Evolutionary conservation across 805 yeast genomes (phyloP).

Genomic region (Komagataella pastoris): DNA sequence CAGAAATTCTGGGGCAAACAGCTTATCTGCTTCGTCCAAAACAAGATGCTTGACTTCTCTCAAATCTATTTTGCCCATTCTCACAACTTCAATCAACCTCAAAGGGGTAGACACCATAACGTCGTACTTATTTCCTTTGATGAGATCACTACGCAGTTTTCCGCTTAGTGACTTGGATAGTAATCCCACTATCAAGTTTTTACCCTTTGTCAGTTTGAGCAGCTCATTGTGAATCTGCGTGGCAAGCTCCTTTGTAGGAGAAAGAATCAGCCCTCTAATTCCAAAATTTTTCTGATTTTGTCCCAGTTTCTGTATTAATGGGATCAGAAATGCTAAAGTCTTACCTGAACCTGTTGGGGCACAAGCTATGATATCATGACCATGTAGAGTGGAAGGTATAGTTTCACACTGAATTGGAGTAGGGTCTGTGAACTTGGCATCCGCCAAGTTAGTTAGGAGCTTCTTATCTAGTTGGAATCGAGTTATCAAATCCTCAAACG

Average conservation of each 20-base stretch:
- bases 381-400: constrained; percentile 59
- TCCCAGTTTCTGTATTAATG: constrained; percentile 46
- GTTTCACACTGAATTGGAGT: constrained; percentile 91
- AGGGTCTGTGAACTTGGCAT: constrained; percentile 68
- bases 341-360: constrained; percentile 99
- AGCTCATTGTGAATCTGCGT: constrained; percentile 69
- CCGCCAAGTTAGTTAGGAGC: constrained; percentile 49
- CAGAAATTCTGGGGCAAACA: constrained; percentile 77
- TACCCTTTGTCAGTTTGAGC: constrained; percentile 40
- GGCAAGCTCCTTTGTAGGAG: constrained; percentile 94
- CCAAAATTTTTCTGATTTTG: constrained; percentile 26
- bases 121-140: constrained; percentile 55
- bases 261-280: constrained; percentile 63
- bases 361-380: constrained; percentile 77
- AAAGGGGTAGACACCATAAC: constrained; percentile 80
- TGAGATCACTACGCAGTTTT: constrained; percentile 48
- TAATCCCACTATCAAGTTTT: constrained; percentile 44
- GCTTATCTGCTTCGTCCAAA: constrained; percentile 92
- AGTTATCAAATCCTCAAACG: constrained; percentile 67
- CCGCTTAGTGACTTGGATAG: constrained; percentile 61
- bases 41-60: constrained; percentile 59
- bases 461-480: constrained; percentile 53
- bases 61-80: constrained; percentile 45
- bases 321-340: constrained; percentile 80
- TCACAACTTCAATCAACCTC: constrained; percentile 69